These are phyloP conservation scores for Phyllosticta citriasiana DNA, from an alignment of 2,329 filamentous ascomycete genomes.

Conservation along the genomic window DNA sequence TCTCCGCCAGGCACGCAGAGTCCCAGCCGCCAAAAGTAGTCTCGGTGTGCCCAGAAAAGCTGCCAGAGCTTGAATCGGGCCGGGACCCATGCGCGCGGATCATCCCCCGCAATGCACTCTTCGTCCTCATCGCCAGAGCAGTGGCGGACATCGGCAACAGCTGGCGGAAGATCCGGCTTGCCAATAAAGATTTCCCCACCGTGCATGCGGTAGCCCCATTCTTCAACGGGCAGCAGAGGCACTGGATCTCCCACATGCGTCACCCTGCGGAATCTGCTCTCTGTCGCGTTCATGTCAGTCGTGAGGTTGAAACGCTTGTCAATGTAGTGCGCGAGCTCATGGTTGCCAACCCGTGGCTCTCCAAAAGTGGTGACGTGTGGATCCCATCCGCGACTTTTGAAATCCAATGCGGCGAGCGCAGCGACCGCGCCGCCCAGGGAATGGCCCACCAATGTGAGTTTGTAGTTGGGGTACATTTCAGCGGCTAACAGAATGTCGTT, in stretches of 20 bases:
- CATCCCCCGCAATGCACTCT: conserved; percentile 54
- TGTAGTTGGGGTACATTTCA: conserved; percentile 56
- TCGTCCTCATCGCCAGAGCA: conserved; percentile 65
- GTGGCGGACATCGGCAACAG: conserved; percentile 54
- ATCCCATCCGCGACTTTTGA: conserved; percentile 65
- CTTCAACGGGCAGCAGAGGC: conserved; percentile 70
- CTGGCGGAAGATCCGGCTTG: conserved; percentile 59
- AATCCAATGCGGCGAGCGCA: conserved; percentile 73
- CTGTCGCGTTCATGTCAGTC: conserved; percentile 5
- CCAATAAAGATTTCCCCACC: conserved; percentile 80
- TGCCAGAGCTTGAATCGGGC: conserved; percentile 73
- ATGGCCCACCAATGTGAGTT: conserved; percentile 75
- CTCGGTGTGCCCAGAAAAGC: conserved; percentile 82
- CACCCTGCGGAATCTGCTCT: conserved; percentile 58
- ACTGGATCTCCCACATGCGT: conserved; percentile 85
- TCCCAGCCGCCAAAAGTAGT: conserved; percentile 93
- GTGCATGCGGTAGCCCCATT: conserved; percentile 84
- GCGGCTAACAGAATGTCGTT: conserved; percentile 53
- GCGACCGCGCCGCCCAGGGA: conserved; percentile 89
- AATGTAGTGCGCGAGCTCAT: conserved; percentile 43
- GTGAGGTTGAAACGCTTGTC: conserved; percentile 38
- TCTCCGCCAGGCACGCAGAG: conserved; percentile 78
- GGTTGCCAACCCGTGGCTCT: conserved; percentile 60
- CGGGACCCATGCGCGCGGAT: conserved; percentile 24
- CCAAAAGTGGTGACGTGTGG: conserved; percentile 84